Evolutionary conservation across 768 basidiomycete genomes (phyloP), one percentile per base, ranked within the genome.

Genomic region (Rhodocollybia butyracea): DNA sequence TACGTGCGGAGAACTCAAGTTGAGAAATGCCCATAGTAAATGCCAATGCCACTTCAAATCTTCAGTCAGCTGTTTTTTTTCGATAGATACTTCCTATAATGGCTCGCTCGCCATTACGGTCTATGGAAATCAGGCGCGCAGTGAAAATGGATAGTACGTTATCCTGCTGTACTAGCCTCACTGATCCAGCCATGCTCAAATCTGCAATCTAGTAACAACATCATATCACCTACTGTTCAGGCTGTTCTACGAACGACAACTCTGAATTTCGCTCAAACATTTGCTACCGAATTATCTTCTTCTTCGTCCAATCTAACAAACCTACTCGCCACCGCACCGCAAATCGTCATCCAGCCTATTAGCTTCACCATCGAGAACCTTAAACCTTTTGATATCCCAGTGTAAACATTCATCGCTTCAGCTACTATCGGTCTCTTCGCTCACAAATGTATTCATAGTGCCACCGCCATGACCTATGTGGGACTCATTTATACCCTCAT

Each of bases 371-470:
- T 76, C 3, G 46, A 68, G 19, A 79, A 82, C 46, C 54, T 76
- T 3, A 68, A 73, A 24, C 81, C 80, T 7, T 82, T 82, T 46
- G 73, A 82, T 54, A 63, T 76, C 19, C 71, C 77, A 39, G 76
- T 74, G 73, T 78, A 63, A 24, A 76, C 60, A 13, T 47, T 32
- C n/a, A 6, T 42, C 12, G 24, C 27, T 7, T 41, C 24, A 24
- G 10, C 11, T 2, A 21, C n/a, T 24, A 26, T 22, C 34, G 19
- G n/a, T 19, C 21, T 32, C 26, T 32, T 48, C n/a, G 38, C 36
- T 55, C 15, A 42, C 22, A 13, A 32, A 11, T 32, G 68, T 70
- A n/a, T 41, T n/a, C 19, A 1, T 43, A 72, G 73, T 36, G 75
- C 75, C 29, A 60, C 70, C 8, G 74, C 75, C 3, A 67, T 72